phyloP scores from a whole-genome alignment of 345 rosid species.

The Cardamine occulta region DNA sequence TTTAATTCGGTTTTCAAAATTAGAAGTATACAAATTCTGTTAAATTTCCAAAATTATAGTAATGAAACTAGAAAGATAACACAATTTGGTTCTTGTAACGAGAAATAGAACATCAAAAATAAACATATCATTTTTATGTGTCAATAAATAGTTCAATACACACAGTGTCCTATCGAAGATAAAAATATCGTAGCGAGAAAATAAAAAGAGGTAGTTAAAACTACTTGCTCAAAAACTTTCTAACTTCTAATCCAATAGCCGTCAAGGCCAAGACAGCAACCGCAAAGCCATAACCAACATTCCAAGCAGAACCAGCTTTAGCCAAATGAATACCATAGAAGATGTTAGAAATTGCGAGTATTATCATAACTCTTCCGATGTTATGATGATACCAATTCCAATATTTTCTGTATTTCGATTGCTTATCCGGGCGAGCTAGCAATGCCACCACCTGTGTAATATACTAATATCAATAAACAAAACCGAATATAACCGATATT shows the following conservation, averaged over 20 bases:
- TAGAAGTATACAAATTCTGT: not conserved
- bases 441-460: slow-evolving; percentile 61
- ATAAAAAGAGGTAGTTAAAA: not conserved
- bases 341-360: slow-evolving; percentile 64
- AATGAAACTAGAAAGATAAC: not conserved
- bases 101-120: not conserved
- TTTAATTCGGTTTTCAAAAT: not conserved
- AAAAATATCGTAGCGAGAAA: not conserved
- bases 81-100: not conserved
- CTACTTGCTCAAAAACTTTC: slow-evolving; percentile 51
- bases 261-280: slow-evolving; percentile 50
- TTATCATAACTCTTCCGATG: slow-evolving; percentile 62
- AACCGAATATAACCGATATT: not conserved
- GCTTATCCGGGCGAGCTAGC: slow-evolving; percentile 64
- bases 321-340: slow-evolving; percentile 88
- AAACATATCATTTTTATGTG: not conserved
- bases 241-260: slow-evolving; percentile 52
- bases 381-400: slow-evolving; percentile 88
- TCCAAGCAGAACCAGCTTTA: slow-evolving; percentile 59
- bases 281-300: slow-evolving; percentile 60
- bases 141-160: slow-evolving; percentile 26
- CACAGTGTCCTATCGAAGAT: slow-evolving; percentile 33
- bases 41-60: not conserved
- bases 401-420: slow-evolving; percentile 60
- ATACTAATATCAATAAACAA: not conserved